Conservation (phyloP, 2,329 filamentous ascomycete genomes). For the Exophiala bonariae region DNA sequence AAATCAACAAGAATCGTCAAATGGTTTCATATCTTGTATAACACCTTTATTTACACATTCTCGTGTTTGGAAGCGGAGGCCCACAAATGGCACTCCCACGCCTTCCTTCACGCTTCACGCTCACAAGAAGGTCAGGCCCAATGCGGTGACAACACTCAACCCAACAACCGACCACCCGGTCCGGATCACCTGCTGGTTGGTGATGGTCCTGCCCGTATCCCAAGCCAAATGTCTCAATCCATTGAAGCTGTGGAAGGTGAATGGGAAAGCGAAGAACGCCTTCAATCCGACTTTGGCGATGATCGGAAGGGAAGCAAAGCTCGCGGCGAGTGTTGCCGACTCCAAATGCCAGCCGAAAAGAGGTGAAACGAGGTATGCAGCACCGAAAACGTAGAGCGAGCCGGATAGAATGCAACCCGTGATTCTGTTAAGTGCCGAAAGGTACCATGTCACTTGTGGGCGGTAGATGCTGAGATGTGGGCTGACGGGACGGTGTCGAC, state of each 20-base stretch:
- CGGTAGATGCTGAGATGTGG: constrained; percentile 87
- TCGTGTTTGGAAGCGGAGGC: too few relatives aligned
- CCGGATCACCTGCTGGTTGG: constrained; percentile 61
- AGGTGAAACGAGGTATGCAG: constrained; percentile 78
- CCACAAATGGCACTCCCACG: too few relatives aligned
- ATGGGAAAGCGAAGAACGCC: constrained; percentile 60
- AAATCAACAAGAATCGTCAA: too few relatives aligned
- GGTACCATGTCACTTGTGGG: constrained; percentile 81
- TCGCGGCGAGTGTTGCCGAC: constrained; percentile 61
- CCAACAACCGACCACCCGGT: constrained; percentile 27
- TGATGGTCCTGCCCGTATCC: constrained; percentile 64
- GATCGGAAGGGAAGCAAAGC: constrained; percentile 63
- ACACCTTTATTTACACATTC: too few relatives aligned
- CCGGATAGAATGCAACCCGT: constrained; percentile 74
- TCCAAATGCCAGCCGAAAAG: constrained; percentile 71
- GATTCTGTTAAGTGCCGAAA: constrained; percentile 75
- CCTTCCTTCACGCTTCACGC: too few relatives aligned
- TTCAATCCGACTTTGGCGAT: constrained; percentile 62
- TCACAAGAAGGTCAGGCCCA: constrained; percentile 18
- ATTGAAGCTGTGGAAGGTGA: constrained; percentile 68
- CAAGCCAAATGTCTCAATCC: constrained; percentile 71
- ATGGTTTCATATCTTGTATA: too few relatives aligned
- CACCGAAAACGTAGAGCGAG: constrained; percentile 74
- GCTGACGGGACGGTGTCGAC: constrained; percentile 75
- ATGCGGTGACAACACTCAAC: constrained; percentile 17